Base-by-base conservation (phyloP, 75 land plant species). In the Gnetum montanum region DNA sequence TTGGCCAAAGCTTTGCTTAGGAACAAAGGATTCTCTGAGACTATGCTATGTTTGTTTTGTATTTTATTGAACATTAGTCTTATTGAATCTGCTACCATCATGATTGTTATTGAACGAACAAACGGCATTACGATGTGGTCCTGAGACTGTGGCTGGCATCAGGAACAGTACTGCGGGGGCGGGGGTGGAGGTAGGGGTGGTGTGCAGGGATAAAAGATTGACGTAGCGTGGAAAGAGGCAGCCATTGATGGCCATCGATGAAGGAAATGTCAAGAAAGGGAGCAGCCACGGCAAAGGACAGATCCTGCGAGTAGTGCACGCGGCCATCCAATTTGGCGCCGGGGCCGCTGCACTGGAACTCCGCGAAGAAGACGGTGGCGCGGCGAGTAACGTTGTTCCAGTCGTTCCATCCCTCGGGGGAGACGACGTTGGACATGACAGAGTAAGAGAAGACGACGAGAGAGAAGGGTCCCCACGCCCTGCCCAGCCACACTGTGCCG, bases 391-490 rank as follows among this genome's bases (percentile, higher is more conserved):
- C 70, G 36, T 90, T 81, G 47, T 71, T 76, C 66, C 81, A 90
- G 66, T 90, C 81, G 41, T 79, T 79, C 98, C 98, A 92, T 24
- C 98, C 98, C 30, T 76, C 76, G 8, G 90, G 76, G 12, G 74
- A 59, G 25, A 92, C 76, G 64, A 82, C 79, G 49, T 77, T 76
- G n/a, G 82, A 36, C 79, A 88, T 82, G 66, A 41, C 22, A 27
- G 85, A 70, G 72, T 61, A 33, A 8, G 82, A 63, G 61, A 82
- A 92, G 28, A 92, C 66, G 6, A 82, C 85, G 6, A 75, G 68
- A 15, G 98, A 79, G 48, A 66, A 79, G 1, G 84, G 86, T 31
- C 83, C 54, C 97, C 97, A 92, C 8, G 97, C 97, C 25, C 97
- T 59, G 13, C 97, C 96, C 11, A 84, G 64, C 78, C 80, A 86